Percentiles rank a stretch among this genome's conserved stretches.
phyloP scores from a whole-genome alignment of 2,329 filamentous ascomycete species.

The Colletotrichum eremochloae region DNA sequence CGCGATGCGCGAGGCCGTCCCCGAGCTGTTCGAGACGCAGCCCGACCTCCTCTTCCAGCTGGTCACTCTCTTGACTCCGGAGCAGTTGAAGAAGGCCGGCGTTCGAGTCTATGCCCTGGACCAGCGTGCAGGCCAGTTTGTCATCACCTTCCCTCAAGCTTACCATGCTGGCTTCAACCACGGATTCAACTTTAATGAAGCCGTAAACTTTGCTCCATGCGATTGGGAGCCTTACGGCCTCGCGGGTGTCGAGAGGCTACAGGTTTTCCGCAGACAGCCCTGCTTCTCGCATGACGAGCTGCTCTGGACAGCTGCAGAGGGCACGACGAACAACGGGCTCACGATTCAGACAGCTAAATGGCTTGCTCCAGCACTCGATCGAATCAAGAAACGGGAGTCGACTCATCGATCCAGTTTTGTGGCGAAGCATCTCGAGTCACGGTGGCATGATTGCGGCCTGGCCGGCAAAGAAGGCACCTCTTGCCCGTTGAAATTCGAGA shows the following conservation, averaged over 20 bases:
- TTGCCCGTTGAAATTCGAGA: slow-evolving; percentile 72
- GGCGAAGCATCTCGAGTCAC: slow-evolving; percentile 70
- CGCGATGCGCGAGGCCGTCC: slow-evolving; percentile 94
- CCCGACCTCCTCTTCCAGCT: slow-evolving; percentile 96
- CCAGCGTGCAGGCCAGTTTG: slow-evolving; percentile 94
- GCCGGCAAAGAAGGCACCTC: slow-evolving; percentile 61
- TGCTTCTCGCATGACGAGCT: slow-evolving; percentile 98
- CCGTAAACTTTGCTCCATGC: slow-evolving; percentile 94
- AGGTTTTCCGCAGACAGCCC: slow-evolving; percentile 89
- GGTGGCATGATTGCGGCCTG: slow-evolving; percentile 67
- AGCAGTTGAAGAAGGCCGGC: slow-evolving; percentile 91
- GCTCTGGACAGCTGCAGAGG: slow-evolving; percentile 88
- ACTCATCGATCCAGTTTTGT: slow-evolving; percentile 77
- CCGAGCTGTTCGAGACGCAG: slow-evolving; percentile 96
- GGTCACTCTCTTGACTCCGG: slow-evolving; percentile 94
- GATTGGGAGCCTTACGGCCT: slow-evolving; percentile 97
- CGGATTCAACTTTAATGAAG: slow-evolving; percentile 98
- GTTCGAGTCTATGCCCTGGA: slow-evolving; percentile 96
- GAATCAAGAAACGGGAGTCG: slow-evolving; percentile 81
- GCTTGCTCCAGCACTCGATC: slow-evolving; percentile 88
- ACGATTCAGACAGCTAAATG: slow-evolving; percentile 94
- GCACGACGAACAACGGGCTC: slow-evolving; percentile 72
- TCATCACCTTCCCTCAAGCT: slow-evolving; percentile 95
- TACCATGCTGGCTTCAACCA: slow-evolving; percentile 99
- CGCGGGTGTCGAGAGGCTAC: slow-evolving; percentile 85